Conservation (phyloP, 768 basidiomycete genomes). For the Mycena albidolilacea region DNA sequence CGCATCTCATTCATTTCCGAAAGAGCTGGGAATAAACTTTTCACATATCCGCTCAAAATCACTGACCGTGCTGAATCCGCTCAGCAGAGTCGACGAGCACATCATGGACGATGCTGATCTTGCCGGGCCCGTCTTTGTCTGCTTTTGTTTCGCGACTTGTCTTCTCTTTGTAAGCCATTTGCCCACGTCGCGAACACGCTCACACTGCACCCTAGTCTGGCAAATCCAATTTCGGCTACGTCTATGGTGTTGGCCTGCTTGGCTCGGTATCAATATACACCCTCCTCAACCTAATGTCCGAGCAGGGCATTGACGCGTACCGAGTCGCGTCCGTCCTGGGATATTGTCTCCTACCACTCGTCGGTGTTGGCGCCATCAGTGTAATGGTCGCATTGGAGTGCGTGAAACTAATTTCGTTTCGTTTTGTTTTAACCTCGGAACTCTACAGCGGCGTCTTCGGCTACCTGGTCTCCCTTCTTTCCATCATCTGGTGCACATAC, state of each 20-base stretch:
- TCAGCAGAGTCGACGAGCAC: constrained; percentile 84
- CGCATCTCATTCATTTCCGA: not conserved
- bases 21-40: constrained; percentile 98
- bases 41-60: constrained; percentile 95
- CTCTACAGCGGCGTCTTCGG: constrained; percentile 81
- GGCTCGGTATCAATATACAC: constrained; percentile 94
- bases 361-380: constrained; percentile 91
- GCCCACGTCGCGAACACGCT: constrained; percentile 21
- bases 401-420: constrained; percentile 50
- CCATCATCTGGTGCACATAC: constrained; percentile 97
- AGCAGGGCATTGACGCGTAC: constrained; percentile 95
- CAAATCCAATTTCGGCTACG: constrained; percentile 98
- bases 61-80: constrained; percentile 94
- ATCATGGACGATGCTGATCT: constrained; percentile 99
- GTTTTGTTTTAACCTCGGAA: constrained; percentile 34
- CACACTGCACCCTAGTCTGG: constrained; percentile 77
- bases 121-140: constrained; percentile 95
- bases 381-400: constrained; percentile 92
- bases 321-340: constrained; percentile 95
- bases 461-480: constrained; percentile 85
- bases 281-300: constrained; percentile 97
- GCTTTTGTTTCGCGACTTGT: constrained; percentile 94
- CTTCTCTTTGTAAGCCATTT: constrained; percentile 84
- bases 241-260: constrained; percentile 97
- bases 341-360: constrained; percentile 97